A percentile compares a stretch with the other conserved stretches of the same genome.
Evolutionary conservation across 768 basidiomycete genomes (phyloP).

Genomic region (Termitomyces sp.): DNA sequence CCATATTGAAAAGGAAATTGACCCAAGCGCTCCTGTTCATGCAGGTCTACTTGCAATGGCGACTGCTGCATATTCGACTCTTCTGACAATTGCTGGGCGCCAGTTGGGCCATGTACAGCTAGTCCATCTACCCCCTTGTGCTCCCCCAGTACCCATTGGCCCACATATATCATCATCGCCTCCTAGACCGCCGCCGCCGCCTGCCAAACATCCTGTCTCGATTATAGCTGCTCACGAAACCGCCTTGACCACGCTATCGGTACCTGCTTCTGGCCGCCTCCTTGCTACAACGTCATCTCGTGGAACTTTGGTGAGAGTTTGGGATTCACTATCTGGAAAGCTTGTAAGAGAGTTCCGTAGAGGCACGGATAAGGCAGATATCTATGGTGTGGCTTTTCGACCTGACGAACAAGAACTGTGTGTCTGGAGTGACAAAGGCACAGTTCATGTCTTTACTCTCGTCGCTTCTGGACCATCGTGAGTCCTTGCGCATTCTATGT

Average conservation of each 20-base stretch:
- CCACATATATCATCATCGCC: conserved; percentile 53
- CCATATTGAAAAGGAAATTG: conserved; percentile 2
- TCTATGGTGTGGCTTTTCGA: conserved; percentile 87
- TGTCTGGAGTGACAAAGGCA: conserved; percentile 95
- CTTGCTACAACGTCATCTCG: conserved; percentile 81
- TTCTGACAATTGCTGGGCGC: conserved; percentile 82
- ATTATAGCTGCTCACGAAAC: conserved; percentile 85
- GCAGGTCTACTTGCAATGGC: conserved; percentile 78
- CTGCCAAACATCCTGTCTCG: conserved; percentile 64
- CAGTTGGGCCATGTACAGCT: conserved; percentile 89
- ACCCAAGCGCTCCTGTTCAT: neutral
- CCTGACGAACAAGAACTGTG: conserved; percentile 84
- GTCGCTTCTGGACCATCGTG: conserved; percentile 62
- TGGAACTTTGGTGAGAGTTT: conserved; percentile 85
- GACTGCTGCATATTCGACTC: conserved; percentile 69
- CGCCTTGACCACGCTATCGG: conserved; percentile 72
- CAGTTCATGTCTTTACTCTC: conserved; percentile 85
- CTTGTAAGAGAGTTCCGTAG: conserved; percentile 78
- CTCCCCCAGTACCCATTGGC: conserved; percentile 51
- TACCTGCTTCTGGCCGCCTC: conserved; percentile 73
- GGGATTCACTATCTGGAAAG: conserved; percentile 74
- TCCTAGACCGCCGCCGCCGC: conserved; percentile 53
- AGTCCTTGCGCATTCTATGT: conserved; percentile 24
- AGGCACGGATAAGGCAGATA: conserved; percentile 87
- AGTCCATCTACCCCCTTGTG: conserved; percentile 80